Conservation (phyloP, 2,329 filamentous ascomycete genomes). For the Cercospora zeina region DNA sequence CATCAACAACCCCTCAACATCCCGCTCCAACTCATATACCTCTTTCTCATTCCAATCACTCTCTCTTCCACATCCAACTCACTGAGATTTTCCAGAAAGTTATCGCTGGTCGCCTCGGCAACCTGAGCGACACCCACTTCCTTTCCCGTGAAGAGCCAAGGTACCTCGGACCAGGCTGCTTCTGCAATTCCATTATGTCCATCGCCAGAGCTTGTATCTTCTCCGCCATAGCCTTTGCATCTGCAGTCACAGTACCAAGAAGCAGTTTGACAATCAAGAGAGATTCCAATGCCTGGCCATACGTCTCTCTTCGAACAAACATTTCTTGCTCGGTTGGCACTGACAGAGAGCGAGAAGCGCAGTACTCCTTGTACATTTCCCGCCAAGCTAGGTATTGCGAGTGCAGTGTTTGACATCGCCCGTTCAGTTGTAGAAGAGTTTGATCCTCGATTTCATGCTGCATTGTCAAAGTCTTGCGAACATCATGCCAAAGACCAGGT, state of each 20-base stretch:
- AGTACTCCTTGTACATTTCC: conserved; percentile 34
- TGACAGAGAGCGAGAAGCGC: conserved; percentile 27
- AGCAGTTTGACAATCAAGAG: conserved; percentile 32
- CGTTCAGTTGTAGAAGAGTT: conserved; percentile 17
- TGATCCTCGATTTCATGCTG: conserved; percentile 20
- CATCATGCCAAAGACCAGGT: conserved; percentile 30
- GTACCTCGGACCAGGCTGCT: conserved; percentile 28
- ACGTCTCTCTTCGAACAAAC: conserved; percentile 30
- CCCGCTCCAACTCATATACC: conserved; percentile 21
- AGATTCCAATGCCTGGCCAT: conserved; percentile 31
- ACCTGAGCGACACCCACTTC: conserved; percentile 34
- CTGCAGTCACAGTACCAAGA: conserved; percentile 25
- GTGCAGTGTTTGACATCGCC: conserved; percentile 24
- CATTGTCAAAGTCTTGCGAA: conserved; percentile 23
- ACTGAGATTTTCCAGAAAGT: conserved; percentile 27
- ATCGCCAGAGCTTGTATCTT: conserved; percentile 35
- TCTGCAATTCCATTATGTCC: conserved; percentile 38
- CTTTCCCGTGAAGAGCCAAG: conserved; percentile 36
- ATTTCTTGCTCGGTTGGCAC: conserved; percentile 26
- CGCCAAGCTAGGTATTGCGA: conserved; percentile 25
- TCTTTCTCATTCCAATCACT: conserved; percentile 16
- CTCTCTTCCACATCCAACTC: conserved; percentile 7
- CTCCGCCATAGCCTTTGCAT: conserved; percentile 34
- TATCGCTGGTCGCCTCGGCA: conserved; percentile 24
- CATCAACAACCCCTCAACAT: conserved; percentile 15